Evolutionary conservation across 192 early-diverging fungal genomes (phyloP).

Genomic region (Linnemannia elongata): DNA sequence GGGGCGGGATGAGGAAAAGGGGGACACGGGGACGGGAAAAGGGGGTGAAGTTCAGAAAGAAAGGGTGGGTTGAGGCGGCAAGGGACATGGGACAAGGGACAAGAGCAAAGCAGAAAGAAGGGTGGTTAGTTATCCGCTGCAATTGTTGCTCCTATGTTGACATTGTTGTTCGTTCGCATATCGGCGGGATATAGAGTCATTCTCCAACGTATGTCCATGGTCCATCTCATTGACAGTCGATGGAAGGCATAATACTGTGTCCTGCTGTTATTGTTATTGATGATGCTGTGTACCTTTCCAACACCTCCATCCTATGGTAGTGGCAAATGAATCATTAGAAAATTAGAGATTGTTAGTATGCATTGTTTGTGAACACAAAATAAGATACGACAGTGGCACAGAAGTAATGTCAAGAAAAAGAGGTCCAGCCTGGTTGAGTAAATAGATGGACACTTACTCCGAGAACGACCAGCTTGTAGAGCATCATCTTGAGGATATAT

Average conservation of each 20-base stretch:
- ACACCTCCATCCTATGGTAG: slow-evolving; percentile 54
- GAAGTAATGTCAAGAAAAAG: too few species aligned
- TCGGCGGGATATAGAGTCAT: too few species aligned
- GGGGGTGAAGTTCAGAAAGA: not conserved
- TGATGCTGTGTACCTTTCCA: slow-evolving; percentile 54
- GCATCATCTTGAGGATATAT: slow-evolving; percentile 52
- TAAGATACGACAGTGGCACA: too few species aligned
- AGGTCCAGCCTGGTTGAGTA: too few species aligned
- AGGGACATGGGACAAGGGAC: too few species aligned
- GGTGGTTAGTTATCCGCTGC: not conserved
- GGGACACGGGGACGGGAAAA: not conserved
- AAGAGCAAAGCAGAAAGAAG: not conserved
- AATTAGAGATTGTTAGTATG: not conserved
- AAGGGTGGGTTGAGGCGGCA: not conserved
- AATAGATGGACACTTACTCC: slow-evolving; percentile 45
- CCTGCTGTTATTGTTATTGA: not conserved
- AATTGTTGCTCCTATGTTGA: not conserved
- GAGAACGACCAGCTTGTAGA: slow-evolving; percentile 59
- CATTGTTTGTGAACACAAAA: too few species aligned
- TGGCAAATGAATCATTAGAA: not conserved
- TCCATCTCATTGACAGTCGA: not conserved
- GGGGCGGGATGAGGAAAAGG: not conserved
- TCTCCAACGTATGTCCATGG: not conserved
- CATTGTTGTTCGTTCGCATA: too few species aligned
- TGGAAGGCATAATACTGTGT: not conserved